These are phyloP conservation scores for Breynia disticha DNA, from an alignment of 441 rosid species.

Conservation along the genomic window DNA sequence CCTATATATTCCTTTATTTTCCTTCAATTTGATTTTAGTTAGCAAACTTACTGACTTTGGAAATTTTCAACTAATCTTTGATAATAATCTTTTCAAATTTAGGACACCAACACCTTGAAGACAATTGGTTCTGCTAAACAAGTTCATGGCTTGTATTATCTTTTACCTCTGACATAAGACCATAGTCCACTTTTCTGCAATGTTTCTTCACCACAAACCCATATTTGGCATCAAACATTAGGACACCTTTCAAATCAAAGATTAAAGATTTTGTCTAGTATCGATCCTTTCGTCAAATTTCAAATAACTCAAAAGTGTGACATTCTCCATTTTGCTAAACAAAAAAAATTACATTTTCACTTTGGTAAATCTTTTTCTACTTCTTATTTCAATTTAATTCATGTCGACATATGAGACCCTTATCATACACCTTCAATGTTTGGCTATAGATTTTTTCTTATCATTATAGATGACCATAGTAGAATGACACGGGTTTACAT, in stretches of 20 bases:
- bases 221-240: no score
- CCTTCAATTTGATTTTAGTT: no score
- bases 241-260: not conserved
- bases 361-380: not conserved
- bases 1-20: no score
- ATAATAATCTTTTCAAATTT: no score
- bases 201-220: no score
- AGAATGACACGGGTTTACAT: not conserved
- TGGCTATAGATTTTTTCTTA: not conserved
- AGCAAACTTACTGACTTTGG: no score
- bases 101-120: no score
- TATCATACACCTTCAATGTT: not conserved
- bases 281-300: not conserved
- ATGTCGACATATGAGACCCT: slow-evolving; percentile 2
- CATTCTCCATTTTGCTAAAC: not conserved
- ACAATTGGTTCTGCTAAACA: no score
- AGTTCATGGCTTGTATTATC: no score
- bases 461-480: not conserved
- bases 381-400: not conserved
- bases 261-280: not conserved
- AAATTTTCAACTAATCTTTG: no score
- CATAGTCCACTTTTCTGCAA: no score
- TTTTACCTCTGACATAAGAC: no score
- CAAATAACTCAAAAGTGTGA: not conserved
- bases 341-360: not conserved